Percentiles rank a stretch among this genome's conserved stretches.
phyloP scores from a whole-genome alignment of 2,329 filamentous ascomycete genomes.

The Claviceps lovelessii region DNA sequence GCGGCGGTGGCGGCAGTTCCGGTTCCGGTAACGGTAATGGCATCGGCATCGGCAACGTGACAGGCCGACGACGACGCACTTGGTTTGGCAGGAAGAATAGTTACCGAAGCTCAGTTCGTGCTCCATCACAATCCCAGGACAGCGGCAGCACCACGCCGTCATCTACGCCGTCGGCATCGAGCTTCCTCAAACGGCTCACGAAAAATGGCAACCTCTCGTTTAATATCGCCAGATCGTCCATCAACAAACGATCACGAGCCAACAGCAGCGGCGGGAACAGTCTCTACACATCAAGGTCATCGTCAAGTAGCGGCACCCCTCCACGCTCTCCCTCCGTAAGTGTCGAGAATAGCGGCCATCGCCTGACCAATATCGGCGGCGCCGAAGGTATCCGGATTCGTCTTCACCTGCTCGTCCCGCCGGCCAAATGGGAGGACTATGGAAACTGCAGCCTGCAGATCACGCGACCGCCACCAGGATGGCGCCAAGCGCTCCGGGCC shows the following conservation, averaged over 20 bases:
- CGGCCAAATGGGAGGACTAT: constrained; percentile 80
- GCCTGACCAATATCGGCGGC: constrained; percentile 46
- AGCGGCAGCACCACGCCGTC: constrained; percentile 52
- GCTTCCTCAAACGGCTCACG: constrained; percentile 68
- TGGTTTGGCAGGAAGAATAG: constrained; percentile 52
- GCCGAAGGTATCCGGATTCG: constrained; percentile 62
- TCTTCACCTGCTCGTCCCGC: constrained; percentile 63
- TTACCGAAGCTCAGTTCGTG: constrained; percentile 47
- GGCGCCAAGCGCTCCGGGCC: constrained; percentile 42
- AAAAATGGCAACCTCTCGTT: constrained; percentile 56
- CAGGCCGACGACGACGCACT: constrained; percentile 25
- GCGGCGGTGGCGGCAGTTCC: constrained; percentile 14
- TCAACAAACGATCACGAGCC: constrained; percentile 41
- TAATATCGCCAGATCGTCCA: constrained; percentile 67
- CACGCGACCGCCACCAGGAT: constrained; percentile 53
- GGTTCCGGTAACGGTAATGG: background rate
- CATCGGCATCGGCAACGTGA: constrained; percentile 11
- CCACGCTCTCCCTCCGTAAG: constrained; percentile 45
- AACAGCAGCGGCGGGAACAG: constrained; percentile 40
- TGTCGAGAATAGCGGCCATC: constrained; percentile 34
- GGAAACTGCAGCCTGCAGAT: constrained; percentile 75
- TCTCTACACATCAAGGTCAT: constrained; percentile 45
- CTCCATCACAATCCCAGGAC: constrained; percentile 54
- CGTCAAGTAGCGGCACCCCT: constrained; percentile 33
- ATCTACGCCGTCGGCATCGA: constrained; percentile 53